Percentiles rank a stretch among this genome's conserved stretches.
These are phyloP conservation scores for Saccharomycopsis crataegensis DNA, from an alignment of 1,139 yeast species.

Conservation along the genomic window DNA sequence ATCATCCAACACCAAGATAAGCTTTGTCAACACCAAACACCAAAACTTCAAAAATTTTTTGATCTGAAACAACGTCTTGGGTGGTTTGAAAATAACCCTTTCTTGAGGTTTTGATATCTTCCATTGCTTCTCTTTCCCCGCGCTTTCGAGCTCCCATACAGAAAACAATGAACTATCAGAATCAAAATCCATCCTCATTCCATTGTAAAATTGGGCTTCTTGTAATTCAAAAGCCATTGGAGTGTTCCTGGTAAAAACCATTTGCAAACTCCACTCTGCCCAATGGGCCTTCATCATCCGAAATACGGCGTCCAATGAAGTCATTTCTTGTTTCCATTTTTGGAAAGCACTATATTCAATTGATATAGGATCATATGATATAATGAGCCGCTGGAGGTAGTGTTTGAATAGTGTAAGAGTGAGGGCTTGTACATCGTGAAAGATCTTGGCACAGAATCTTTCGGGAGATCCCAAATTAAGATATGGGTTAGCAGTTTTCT, in stretches of 20 bases:
- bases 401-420: neutral
- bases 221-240: no score
- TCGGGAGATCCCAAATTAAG: neutral
- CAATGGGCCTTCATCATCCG: neutral
- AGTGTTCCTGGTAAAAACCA: no score
- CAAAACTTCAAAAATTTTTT: constrained; percentile 13
- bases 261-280: neutral
- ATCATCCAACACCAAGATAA: neutral
- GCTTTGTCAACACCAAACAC: constrained; percentile 7
- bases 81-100: neutral
- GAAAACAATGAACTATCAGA: no score
- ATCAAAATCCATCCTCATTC: no score
- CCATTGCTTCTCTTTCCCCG: neutral
- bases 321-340: no score
- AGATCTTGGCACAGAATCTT: neutral
- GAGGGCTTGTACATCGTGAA: neutral
- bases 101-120: neutral
- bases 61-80: constrained; percentile 7
- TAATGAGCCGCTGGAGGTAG: no score
- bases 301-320: no score
- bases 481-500: neutral
- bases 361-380: no score
- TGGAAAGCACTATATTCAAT: no score
- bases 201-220: no score
- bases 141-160: no score